Base-by-base conservation (phyloP, 257 asterid genomes). In the Solanum chmielewskii region DNA sequence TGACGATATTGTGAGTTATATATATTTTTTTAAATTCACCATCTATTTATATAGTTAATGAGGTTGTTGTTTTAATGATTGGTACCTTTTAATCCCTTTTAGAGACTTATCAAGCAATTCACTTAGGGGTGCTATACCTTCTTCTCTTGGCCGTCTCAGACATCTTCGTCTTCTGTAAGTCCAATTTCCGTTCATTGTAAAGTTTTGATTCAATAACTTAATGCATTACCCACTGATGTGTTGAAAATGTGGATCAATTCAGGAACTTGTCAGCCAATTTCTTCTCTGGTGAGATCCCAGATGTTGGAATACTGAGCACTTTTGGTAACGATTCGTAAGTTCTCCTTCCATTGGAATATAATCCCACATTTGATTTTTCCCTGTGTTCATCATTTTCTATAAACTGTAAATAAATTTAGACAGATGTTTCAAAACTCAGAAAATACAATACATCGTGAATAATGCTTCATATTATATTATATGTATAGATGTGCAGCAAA, bases 21-120 rank as follows among this genome's bases (percentile, higher is more conserved):
- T 77, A 89, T 85, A 42, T 90, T 35, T 45, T 45, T 33, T 33
- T 4, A 33, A 18, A 8, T 80, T 45, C 27, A 11, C 18, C 37
- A 84, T 25, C 25, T 44, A 23, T 9, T 25, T 20, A 9, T 39
- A 29, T 42, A 9, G 18, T 45, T 15, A 23, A 49, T 33, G 9
- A 21, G 44, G 16, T 47, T 80, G 16, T 80, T 80, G 42, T 31
- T 27, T 71, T 71, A 16, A 47, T 86, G 84, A 25, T 77, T 21
- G 20, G 49, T 45, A 56, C 70, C 31, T 44, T 23, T 70, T 11
- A 88, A 31, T 69, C 59, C 70, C 66, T 44, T 8, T 2, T 86
- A 97, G 99, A 94, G 99, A 97, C 89, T 93, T 97, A 86, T 97
- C 99, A 3, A 96, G 99, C 92, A 97, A 95, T 90, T 91, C 96